Conservation (phyloP, 2,329 filamentous ascomycete genomes). For the Graphilbum fragrans region DNA sequence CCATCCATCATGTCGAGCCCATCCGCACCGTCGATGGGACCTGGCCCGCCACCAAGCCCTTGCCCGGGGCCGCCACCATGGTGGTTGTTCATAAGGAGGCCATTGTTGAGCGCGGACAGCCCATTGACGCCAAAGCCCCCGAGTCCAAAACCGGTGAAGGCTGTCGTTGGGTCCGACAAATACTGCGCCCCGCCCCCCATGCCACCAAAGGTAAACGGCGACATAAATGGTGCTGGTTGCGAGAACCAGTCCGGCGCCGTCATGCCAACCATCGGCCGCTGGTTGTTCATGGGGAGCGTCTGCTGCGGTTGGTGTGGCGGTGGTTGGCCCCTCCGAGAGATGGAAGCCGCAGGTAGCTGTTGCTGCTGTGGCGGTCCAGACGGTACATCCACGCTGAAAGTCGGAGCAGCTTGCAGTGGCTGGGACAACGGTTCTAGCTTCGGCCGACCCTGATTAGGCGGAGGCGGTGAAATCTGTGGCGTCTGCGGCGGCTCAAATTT, state of each 20-base stretch:
- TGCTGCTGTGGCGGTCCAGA: too few species aligned
- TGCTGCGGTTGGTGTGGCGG: background rate
- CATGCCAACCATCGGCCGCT: conserved; percentile 11
- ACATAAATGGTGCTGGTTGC: conserved; percentile 38
- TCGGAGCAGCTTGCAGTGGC: background rate
- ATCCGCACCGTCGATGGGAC: conserved; percentile 9
- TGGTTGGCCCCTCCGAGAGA: too few species aligned
- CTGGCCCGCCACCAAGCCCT: background rate
- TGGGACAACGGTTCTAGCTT: too few species aligned
- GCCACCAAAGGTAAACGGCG: conserved; percentile 32
- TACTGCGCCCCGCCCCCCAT: conserved; percentile 21
- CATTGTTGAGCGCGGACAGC: conserved; percentile 1
- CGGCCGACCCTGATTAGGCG: conserved; percentile 10
- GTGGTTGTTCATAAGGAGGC: background rate
- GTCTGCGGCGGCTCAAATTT: conserved; percentile 14
- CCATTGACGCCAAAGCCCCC: conserved; percentile 6
- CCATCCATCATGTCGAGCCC: conserved; percentile 13
- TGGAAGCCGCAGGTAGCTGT: too few species aligned
- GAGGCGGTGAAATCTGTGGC: conserved; percentile 10
- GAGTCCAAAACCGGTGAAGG: conserved; percentile 13
- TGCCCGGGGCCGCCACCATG: background rate
- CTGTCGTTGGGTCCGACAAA: conserved; percentile 11
- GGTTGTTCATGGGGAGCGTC: background rate
- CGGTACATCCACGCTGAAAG: background rate
- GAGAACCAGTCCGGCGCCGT: conserved; percentile 35